These are phyloP conservation scores for Syzygium syzygioides DNA, from an alignment of 441 rosid genomes.

Conservation along the genomic window DNA sequence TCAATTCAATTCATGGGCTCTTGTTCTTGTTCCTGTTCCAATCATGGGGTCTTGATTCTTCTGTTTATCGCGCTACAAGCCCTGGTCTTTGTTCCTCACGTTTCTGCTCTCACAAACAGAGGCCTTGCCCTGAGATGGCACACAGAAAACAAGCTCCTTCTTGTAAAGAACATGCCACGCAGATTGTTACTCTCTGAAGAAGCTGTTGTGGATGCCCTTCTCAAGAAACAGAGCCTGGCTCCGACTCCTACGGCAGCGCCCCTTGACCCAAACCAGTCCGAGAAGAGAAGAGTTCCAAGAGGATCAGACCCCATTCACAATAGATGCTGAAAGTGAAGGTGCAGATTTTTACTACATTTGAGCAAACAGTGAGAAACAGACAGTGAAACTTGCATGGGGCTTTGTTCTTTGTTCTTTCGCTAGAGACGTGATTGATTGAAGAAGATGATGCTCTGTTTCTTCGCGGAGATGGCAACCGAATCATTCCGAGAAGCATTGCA, in stretches of 20 bases:
- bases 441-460: neutral
- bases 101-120: conserved; percentile 30
- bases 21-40: neutral
- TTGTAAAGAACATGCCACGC: neutral
- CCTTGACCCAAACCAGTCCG: conserved; percentile 56
- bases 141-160: neutral
- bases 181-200: conserved; percentile 17
- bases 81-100: conserved; percentile 33
- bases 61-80: conserved; percentile 24
- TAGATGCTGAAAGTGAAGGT: conserved; percentile 39
- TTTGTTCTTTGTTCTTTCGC: neutral
- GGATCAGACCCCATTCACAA: conserved; percentile 94
- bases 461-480: neutral
- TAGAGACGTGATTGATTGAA: neutral
- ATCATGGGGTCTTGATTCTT: conserved; percentile 29
- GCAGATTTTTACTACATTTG: neutral
- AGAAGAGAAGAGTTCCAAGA: conserved; percentile 61
- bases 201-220: conserved; percentile 25
- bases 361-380: neutral
- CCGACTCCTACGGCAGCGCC: conserved; percentile 43
- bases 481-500: neutral
- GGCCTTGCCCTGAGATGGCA: conserved; percentile 42
- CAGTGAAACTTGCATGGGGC: neutral
- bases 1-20: neutral
- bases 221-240: conserved; percentile 26